Base-by-base conservation (phyloP, 176 grass and related monocot genomes). In the sorghum (Sorghum bicolor) region DNA sequence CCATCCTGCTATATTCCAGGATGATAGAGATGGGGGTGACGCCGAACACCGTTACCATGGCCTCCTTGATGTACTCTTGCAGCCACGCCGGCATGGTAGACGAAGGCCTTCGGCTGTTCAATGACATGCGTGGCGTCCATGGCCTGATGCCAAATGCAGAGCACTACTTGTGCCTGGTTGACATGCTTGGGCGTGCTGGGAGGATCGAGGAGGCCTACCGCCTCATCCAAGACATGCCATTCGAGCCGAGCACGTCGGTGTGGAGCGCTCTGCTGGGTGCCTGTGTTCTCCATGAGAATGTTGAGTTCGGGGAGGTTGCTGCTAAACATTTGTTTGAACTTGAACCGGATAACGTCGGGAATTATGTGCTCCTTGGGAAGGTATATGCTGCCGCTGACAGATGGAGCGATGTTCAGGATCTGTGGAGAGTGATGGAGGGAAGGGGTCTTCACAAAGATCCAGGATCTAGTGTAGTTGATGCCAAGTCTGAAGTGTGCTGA, bases 1-100 rank as follows among this genome's bases (percentile, higher is more conserved):
- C 92, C 64, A 83, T 92, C 64, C 74, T 67, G 70, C 79, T 94
- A 36, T 92, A 86, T 3, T 24, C 75, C 44, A 75, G 32, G 57
- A 92, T 92, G 93, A 71, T 86, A 76, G 79, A 92, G 71, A 70
- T 28, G 1, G 85, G 82, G 28, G 79, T 90, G 57, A 82, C 72
- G 25, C 90, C 90, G 5, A 94, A 85, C 38, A 65, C 73, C n/a
- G 80, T 92, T 25, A 94, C 93, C 9, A 83, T 90, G 5, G 57
- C 90, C 19, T 92, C 90, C 40, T 72, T 94, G 85, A 1, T 94
- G 32, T 86, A 92, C 36, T 70, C 90, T 84, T 94, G 89, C 66
- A 94, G 93, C 85, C 90, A 90, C 74, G 82, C 85, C 5, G 87
- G 93, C 43, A 81, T 88, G 87, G 67, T 94, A 72, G 87, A 94